These are phyloP conservation scores for Fusarium hostae DNA, from an alignment of 2,329 filamentous ascomycete species.

Conservation along the genomic window DNA sequence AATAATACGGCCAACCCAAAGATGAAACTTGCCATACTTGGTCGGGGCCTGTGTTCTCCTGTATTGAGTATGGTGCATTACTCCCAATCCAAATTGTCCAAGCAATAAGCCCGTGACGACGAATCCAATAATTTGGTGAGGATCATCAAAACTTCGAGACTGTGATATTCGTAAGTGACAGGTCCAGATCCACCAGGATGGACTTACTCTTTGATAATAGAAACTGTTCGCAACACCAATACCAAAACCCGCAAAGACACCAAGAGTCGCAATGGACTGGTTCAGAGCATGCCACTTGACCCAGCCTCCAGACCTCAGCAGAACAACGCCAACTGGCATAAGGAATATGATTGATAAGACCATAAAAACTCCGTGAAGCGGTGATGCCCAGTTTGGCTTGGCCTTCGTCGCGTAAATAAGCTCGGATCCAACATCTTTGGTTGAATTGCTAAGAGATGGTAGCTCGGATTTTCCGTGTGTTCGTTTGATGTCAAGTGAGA, in stretches of 20 bases:
- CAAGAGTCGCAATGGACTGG: slow-evolving; percentile 60
- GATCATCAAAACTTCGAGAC: slow-evolving; percentile 63
- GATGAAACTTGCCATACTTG: slow-evolving; percentile 63
- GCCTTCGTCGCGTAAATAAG: slow-evolving; percentile 48
- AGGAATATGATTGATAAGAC: slow-evolving; percentile 64
- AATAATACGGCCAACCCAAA: slow-evolving; percentile 66
- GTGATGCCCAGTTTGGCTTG: slow-evolving; percentile 53
- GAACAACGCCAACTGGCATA: slow-evolving; percentile 65
- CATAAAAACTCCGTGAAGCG: slow-evolving; percentile 64
- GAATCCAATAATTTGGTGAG: slow-evolving; percentile 70
- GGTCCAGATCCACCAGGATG: neutral
- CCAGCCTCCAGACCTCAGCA: slow-evolving; percentile 62
- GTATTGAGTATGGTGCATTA: slow-evolving; percentile 65
- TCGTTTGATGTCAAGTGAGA: slow-evolving; percentile 64
- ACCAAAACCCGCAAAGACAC: slow-evolving; percentile 61
- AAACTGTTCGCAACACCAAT: slow-evolving; percentile 65
- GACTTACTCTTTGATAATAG: slow-evolving; percentile 65
- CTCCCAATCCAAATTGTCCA: slow-evolving; percentile 64
- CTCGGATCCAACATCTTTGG: slow-evolving; percentile 51
- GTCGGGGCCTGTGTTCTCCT: slow-evolving; percentile 61
- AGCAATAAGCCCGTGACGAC: slow-evolving; percentile 64
- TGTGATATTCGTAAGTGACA: slow-evolving; percentile 42
- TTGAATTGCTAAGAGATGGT: slow-evolving; percentile 47
- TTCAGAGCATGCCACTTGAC: slow-evolving; percentile 66
- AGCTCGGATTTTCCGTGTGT: slow-evolving; percentile 62